A percentile compares a stretch with the other conserved stretches of the same genome.
phyloP scores from a whole-genome alignment of 2,329 filamentous ascomycete genomes.

The Alternaria conjuncta region DNA sequence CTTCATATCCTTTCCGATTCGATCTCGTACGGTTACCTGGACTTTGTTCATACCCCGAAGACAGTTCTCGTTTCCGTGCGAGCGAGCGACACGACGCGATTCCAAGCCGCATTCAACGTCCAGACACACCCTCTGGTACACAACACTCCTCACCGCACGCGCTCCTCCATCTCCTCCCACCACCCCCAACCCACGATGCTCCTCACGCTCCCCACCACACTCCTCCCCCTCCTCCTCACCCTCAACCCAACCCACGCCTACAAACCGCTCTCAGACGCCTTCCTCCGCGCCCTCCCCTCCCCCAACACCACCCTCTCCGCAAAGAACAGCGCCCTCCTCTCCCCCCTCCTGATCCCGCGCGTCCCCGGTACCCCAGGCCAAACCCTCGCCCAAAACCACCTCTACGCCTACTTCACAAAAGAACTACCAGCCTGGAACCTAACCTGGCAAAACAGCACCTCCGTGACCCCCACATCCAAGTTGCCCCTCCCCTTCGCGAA shows the following conservation, averaged over 20 bases:
- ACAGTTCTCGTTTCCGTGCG: neutral
- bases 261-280: slow-evolving; percentile 73
- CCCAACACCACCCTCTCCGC: slow-evolving; percentile 79
- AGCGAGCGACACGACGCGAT: neutral
- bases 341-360: slow-evolving; percentile 85
- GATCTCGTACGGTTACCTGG: neutral
- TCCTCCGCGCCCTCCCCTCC: slow-evolving; percentile 74
- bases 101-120: neutral
- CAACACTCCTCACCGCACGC: neutral
- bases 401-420: slow-evolving; percentile 78
- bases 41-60: neutral
- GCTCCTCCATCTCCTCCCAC: neutral
- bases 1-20: neutral
- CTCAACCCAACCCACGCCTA: slow-evolving; percentile 53
- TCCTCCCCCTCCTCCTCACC: slow-evolving; percentile 19
- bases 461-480: slow-evolving; percentile 77
- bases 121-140: neutral
- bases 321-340: slow-evolving; percentile 73
- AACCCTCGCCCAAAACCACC: slow-evolving; percentile 75
- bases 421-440: slow-evolving; percentile 80
- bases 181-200: slow-evolving; percentile 6
- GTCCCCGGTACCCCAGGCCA: slow-evolving; percentile 87
- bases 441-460: slow-evolving; percentile 88
- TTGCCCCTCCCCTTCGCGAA: slow-evolving; percentile 82
- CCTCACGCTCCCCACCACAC: slow-evolving; percentile 2